phyloP scores from a whole-genome alignment of 768 basidiomycete genomes.

The Collybia nuda region DNA sequence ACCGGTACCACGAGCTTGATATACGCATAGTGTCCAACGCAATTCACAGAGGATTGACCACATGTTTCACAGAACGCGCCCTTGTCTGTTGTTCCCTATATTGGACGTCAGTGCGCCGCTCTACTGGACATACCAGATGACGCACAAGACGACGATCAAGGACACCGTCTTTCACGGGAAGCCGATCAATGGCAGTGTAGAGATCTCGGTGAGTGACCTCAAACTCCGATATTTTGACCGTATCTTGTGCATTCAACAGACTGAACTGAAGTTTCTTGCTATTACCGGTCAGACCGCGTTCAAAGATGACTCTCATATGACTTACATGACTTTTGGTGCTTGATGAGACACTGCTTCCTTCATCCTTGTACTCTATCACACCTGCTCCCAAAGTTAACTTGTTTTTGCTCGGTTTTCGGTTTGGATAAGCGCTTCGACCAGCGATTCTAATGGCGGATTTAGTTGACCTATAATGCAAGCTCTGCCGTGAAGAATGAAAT shows the following conservation, averaged over 20 bases:
- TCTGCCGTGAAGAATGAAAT: too few species aligned
- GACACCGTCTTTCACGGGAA: conserved; percentile 89
- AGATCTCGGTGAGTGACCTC: conserved; percentile 93
- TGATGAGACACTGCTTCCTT: conserved; percentile 81
- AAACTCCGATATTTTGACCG: conserved; percentile 94
- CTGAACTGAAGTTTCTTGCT: conserved; percentile 98
- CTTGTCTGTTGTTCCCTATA: conserved; percentile 93
- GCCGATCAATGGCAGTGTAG: conserved; percentile 80
- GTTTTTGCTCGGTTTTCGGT: too few species aligned
- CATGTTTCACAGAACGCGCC: conserved; percentile 92
- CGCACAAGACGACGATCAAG: conserved; percentile 87
- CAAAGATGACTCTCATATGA: conserved; percentile 4
- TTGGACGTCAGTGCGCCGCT: not conserved
- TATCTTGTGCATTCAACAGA: conserved; percentile 90
- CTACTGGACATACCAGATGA: conserved; percentile 2
- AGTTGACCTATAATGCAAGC: too few species aligned
- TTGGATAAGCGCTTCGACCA: not conserved
- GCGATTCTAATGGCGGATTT: not conserved
- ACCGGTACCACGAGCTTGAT: conserved; percentile 96
- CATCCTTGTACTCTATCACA: conserved; percentile 37
- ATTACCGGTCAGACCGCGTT: conserved; percentile 2
- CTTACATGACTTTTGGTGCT: conserved; percentile 82
- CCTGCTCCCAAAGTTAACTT: not conserved
- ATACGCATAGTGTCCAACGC: conserved; percentile 98
- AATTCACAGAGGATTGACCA: conserved; percentile 86